Evolutionary conservation across 1,284 basidiomycete species (phyloP), one percentile per base, ranked within the genome.

Genomic region (Austroboletus rostrupii): DNA sequence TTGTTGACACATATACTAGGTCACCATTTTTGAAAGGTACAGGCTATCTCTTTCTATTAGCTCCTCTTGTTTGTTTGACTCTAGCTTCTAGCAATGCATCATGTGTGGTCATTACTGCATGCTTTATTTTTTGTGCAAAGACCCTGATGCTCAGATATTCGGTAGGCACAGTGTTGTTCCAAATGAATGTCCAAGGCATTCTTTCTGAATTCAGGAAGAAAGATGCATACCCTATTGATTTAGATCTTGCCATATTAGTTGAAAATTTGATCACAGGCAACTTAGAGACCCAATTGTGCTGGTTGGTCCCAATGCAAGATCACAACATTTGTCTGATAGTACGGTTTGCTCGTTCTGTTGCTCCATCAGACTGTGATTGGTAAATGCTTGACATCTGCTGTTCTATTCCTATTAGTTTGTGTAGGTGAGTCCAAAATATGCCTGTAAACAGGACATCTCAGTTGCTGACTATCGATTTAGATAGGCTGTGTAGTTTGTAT

Each of bases 171-270:
- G 29, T 13, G 29, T 31, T 13, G 29, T n/a, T n/a, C n/a, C n/a
- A n/a, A 0, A 67, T 57, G 19, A 74, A 0, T 57, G 45, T n/a
- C 53, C 52, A 1, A 0, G 73, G 71, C 20, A 67, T 59, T 1
- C 62, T 49, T 0, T 72, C 71, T 3, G 61, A 57, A 35, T 72
- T 72, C 2, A 72, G 50, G 38, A 67, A 65, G 54, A 73, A 73
- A 0, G 62, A 70, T 13, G 68, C 49, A 42, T 62, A 72, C 0
- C 68, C 65, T 0, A 69, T 76, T 0, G 35, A 16, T 1, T 50
- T 28, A 0, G 26, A 52, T 5, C 37, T 0, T 0, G 49, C 31
- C 0, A 35, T 47, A 36, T 56, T 56, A 35, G 61, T 65, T 0
- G 65, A 45, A 3, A 67, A 43, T 43, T 65, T 57, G 0, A 52